phyloP scores from a whole-genome alignment of 331 rosid species.

The Quercus lobata region DNA sequence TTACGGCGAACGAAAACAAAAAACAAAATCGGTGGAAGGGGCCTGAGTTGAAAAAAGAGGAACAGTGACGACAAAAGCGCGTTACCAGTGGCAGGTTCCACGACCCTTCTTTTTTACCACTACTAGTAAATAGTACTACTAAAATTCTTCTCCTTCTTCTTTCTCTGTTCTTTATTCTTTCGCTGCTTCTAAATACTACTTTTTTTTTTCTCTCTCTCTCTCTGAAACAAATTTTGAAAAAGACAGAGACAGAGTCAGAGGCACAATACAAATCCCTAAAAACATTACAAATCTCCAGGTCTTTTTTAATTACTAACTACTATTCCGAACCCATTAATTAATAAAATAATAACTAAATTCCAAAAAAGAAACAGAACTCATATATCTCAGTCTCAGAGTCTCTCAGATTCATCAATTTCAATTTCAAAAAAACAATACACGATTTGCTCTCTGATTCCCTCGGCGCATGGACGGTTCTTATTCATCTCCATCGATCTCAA shows the following conservation, averaged over 20 bases:
- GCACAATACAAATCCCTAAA: too few species aligned
- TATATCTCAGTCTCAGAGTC: too few species aligned
- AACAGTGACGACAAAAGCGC: constrained; percentile 38
- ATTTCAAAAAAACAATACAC: neutral
- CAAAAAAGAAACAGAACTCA: neutral
- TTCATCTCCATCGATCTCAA: constrained; percentile 37
- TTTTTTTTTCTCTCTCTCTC: neutral
- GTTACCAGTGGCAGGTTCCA: constrained; percentile 49
- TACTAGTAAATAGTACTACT: too few species aligned
- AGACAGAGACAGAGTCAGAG: too few species aligned
- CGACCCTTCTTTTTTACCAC: constrained; percentile 3
- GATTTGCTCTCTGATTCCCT: constrained; percentile 18
- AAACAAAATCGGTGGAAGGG: neutral
- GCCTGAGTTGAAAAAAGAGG: neutral
- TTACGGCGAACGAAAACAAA: too few species aligned
- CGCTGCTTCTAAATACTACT: too few species aligned
- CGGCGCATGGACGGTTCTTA: constrained; percentile 40
- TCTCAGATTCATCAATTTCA: constrained; percentile 7
- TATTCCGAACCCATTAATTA: too few species aligned
- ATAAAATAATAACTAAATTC: too few species aligned
- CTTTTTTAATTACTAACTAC: too few species aligned
- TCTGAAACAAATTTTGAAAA: neutral
- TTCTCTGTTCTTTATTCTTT: neutral
- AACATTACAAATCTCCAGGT: too few species aligned
- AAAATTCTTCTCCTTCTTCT: constrained; percentile 2